Conservation (phyloP, 179 eudicot genomes). For the Carnegiea gigantea region DNA sequence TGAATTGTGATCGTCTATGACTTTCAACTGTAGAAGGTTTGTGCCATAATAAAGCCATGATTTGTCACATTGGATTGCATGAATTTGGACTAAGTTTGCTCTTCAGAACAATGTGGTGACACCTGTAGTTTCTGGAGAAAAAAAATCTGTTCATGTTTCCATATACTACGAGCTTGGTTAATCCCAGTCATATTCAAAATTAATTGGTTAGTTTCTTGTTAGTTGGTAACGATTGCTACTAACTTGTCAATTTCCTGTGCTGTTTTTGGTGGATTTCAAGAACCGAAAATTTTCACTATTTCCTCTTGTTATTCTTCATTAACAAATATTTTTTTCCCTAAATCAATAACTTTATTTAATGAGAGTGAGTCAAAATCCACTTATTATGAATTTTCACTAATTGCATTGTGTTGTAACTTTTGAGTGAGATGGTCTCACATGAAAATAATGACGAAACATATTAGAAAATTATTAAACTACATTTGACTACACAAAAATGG, state of each 20-base stretch:
- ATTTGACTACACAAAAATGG: too few relatives aligned
- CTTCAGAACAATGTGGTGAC: not conserved
- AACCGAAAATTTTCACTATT: too few relatives aligned
- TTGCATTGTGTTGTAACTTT: too few relatives aligned
- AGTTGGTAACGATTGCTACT: not conserved
- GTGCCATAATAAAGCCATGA: not conserved
- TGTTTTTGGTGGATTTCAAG: not conserved
- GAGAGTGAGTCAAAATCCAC: too few relatives aligned
- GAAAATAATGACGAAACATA: too few relatives aligned
- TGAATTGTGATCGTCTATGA: not conserved
- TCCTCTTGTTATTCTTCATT: too few relatives aligned
- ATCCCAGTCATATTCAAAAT: not conserved
- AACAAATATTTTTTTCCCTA: too few relatives aligned
- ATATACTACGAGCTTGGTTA: not conserved
- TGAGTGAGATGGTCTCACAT: too few relatives aligned
- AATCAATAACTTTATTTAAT: too few relatives aligned
- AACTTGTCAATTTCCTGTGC: not conserved
- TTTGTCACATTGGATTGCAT: not conserved
- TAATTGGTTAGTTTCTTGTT: constrained; percentile 16
- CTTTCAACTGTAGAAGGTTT: not conserved
- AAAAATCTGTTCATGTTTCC: not conserved
- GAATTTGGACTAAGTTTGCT: not conserved
- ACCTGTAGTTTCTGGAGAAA: not conserved
- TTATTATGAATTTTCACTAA: too few relatives aligned
- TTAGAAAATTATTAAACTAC: too few relatives aligned